Base-by-base conservation (phyloP, 805 yeast genomes). In the Saccharomycopsis sp. region DNA sequence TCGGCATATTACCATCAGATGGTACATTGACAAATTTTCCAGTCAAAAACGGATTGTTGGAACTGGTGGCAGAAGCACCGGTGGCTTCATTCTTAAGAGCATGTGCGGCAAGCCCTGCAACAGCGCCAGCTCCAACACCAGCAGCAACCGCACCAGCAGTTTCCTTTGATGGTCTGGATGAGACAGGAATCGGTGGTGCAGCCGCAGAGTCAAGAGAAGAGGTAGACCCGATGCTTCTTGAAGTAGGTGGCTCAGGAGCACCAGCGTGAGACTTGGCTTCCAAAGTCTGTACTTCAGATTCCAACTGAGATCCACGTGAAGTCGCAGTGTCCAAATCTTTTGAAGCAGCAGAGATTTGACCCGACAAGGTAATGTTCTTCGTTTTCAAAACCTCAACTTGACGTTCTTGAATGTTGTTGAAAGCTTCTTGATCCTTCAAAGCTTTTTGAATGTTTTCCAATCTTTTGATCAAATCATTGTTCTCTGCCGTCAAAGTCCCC, bases 341-440 rank as follows among this genome's bases (percentile, higher is more conserved):
- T 42, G 63, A 64, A 12, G 69, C 67, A 23, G 54, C 58, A 20
- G 49, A 54, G 25, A 68, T 62, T 47, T 70, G 72, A 18, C 57
- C 60, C 49, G 64, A 64, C n/a, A 72, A 53, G 23, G 63, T 64
- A 15, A 59, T 55, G 16, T 66, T 64, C 35, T 71, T 72, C 16
- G 71, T 59, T 49, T 81, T 69, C n/a, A 72, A 63, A 4, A 81
- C 75, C 30, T 74, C 78, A 36, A 80, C 67, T 56, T 87, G 95
- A 31, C 80, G 77, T 41, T 74, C 66, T 51, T 74, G 74, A 30
- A 85, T 84, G 33, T 79, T 70, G 16, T 70, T 66, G 50, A 81
- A 64, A 39, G 81, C 80, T 41, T 68, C 66, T 23, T 82, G 75
- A 51, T 78, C 80, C 48, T 71, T 72, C 16, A 74, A 68, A 41